A percentile compares a stretch with the other conserved stretches of the same genome.
Evolutionary conservation across 176 grass and related monocot genomes (phyloP).

Genomic region (Saccharum spontaneum): DNA sequence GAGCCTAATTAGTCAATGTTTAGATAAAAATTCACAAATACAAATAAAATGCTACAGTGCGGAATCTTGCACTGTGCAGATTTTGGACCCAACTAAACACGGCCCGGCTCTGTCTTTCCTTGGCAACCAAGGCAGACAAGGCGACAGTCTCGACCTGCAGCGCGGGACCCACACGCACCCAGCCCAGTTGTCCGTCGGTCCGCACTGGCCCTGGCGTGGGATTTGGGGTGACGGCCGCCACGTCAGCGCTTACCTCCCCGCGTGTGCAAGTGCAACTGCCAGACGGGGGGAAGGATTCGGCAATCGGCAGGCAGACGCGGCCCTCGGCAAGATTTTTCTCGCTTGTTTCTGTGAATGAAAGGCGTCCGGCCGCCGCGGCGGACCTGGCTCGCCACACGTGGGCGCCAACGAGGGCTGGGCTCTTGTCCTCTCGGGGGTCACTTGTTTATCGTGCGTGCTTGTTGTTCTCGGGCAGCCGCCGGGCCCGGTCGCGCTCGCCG

Average conservation of each 20-base stretch:
- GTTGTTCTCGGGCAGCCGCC: no score
- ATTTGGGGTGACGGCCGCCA: background rate
- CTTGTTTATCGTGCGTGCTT: no score
- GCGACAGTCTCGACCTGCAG: background rate
- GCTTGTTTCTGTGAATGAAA: background rate
- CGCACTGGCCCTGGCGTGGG: background rate
- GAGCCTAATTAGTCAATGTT: no score
- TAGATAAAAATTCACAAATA: no score
- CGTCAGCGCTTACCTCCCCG: conserved; percentile 25
- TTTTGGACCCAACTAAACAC: no score
- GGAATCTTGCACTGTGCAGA: no score
- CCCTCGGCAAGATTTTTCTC: background rate
- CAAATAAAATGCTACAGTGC: no score
- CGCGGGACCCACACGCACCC: background rate
- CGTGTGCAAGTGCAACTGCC: background rate
- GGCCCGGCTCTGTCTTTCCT: conserved; percentile 39
- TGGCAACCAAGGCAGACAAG: conserved; percentile 45
- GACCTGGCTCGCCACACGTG: conserved; percentile 23
- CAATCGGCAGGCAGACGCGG: no score
- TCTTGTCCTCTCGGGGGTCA: no score
- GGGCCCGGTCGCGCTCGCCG: no score
- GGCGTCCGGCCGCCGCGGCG: no score
- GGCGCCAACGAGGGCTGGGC: background rate
- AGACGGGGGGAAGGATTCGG: background rate
- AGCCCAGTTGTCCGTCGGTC: background rate